Conservation (phyloP, 495 filamentous ascomycete genomes). For the Letharia lupina region DNA sequence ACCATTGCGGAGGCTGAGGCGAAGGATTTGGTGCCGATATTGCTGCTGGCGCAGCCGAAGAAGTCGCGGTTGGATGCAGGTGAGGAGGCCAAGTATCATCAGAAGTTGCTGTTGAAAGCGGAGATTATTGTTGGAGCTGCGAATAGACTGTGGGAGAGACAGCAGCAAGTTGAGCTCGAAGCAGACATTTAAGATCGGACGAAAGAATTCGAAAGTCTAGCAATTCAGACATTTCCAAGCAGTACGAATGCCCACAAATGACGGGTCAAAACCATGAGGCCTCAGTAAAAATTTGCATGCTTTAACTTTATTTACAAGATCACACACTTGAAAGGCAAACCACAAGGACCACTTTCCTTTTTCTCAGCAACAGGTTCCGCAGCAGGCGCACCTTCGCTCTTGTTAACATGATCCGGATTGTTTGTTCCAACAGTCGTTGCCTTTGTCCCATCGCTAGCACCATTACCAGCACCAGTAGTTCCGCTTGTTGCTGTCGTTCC, state of each 20-base stretch:
- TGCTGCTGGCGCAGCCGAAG: slow-evolving; percentile 62
- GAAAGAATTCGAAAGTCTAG: not conserved
- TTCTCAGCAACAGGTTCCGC: slow-evolving; percentile 11
- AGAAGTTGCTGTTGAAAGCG: slow-evolving; percentile 58
- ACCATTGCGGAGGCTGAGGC: slow-evolving; percentile 60
- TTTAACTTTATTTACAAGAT: slow-evolving; percentile 39
- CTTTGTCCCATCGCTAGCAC: not conserved
- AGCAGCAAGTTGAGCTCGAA: slow-evolving; percentile 40
- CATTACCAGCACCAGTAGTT: not conserved
- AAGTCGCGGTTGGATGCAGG: slow-evolving; percentile 50
- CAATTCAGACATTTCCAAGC: not conserved
- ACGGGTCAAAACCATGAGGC: not conserved
- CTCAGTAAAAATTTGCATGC: not conserved
- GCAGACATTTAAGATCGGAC: slow-evolving; percentile 12
- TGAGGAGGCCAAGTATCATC: slow-evolving; percentile 53
- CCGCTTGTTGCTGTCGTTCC: not conserved
- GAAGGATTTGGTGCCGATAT: slow-evolving; percentile 57
- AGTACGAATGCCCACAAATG: not conserved
- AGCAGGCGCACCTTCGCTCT: not conserved
- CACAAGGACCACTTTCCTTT: slow-evolving; percentile 53
- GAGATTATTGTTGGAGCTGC: slow-evolving; percentile 61
- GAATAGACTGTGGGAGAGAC: slow-evolving; percentile 57
- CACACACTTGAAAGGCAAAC: slow-evolving; percentile 58
- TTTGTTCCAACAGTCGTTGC: not conserved
- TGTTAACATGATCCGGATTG: not conserved